Base-by-base conservation (phyloP, 2,329 filamentous ascomycete genomes). In the Neoscytalidium dimidiatum region DNA sequence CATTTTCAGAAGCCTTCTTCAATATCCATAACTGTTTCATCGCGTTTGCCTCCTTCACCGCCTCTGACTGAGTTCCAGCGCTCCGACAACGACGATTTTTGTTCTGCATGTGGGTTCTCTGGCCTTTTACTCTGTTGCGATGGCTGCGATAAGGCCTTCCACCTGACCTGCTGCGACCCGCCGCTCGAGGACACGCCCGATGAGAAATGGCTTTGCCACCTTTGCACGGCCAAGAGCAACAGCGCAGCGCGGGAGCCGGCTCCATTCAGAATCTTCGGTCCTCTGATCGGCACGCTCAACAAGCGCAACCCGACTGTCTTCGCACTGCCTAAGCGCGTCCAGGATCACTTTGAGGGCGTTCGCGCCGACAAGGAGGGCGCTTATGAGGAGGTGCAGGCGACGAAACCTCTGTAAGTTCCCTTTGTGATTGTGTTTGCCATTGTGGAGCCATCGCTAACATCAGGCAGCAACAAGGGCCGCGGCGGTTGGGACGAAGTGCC, bases 61-160 rank as follows among this genome's bases (percentile, higher is more conserved):
- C 72, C 74, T 69, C 78, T 83, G 72, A 83, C 74, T 66, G 70
- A 71, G 67, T 71, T 74, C 53, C 75, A 78, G 67, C 77, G 72
- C 49, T 75, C 74, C 46, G 75, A 97, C 68, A 96, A 96, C 77
- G 92, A 95, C 76, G 94, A 98, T 77, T 90, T 90, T 74, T 99
- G 94, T 81, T 90, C 90, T 67, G 88, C 92, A 51, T 99, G 95
- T 80, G 88, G 90, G 72, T 91, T 90, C 68, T 90, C 88, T 69
- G 94, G 94, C 65, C 88, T 92, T 70, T 86, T 99, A 68, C 85
- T 98, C 69, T 97, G 94, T 80, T 99, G 95, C 78, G 95, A 98
- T 80, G 92, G 91, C 68, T 99, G 95, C 80, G 87, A 90, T 67
- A 88, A 92, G 69, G 92, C 94, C 5, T 97, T 96, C 79, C 95